Conservation (phyloP, 768 basidiomycete species). For the Suillus clintonianus region DNA sequence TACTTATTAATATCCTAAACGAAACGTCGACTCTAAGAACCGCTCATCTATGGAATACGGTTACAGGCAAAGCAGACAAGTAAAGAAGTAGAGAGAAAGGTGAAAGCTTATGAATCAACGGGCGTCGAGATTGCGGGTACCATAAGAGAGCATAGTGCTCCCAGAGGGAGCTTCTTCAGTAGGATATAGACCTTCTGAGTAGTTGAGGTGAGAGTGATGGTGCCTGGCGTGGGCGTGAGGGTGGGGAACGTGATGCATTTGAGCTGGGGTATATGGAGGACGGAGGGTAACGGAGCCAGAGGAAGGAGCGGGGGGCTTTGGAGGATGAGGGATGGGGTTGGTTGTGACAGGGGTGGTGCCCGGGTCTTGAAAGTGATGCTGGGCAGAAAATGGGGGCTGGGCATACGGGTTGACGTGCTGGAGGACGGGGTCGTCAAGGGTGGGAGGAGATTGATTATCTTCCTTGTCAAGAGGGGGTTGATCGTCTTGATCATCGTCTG, state of each 20-base stretch:
- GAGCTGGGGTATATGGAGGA: conserved; percentile 56
- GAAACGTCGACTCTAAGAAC: conserved; percentile 24
- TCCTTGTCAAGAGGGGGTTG: conserved; percentile 13
- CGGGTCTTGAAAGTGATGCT: conserved; percentile 22
- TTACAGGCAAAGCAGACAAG: conserved; percentile 22
- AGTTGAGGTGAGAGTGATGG: conserved; percentile 58
- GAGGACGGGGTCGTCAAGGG: conserved; percentile 20
- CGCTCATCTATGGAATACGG: conserved; percentile 26
- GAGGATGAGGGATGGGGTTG: conserved; percentile 14
- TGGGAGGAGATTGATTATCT: conserved; percentile 19
- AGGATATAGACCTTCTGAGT: conserved; percentile 41
- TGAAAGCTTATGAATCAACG: not conserved
- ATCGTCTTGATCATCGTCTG: conserved; percentile 40
- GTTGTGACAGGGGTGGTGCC: conserved; percentile 18
- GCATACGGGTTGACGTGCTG: conserved; percentile 26
- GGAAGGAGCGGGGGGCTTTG: conserved; percentile 34
- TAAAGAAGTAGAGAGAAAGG: conserved; percentile 2
- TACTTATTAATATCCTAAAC: conserved; percentile 14
- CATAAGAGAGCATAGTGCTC: conserved; percentile 47
- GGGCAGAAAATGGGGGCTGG: conserved; percentile 17
- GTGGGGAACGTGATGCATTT: conserved; percentile 82
- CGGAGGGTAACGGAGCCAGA: conserved; percentile 50
- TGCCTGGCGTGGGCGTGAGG: conserved; percentile 78
- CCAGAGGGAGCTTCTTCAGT: conserved; percentile 27
- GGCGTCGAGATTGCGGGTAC: conserved; percentile 26